Conservation (phyloP, 768 basidiomycete genomes). For the Russula ochroleuca region DNA sequence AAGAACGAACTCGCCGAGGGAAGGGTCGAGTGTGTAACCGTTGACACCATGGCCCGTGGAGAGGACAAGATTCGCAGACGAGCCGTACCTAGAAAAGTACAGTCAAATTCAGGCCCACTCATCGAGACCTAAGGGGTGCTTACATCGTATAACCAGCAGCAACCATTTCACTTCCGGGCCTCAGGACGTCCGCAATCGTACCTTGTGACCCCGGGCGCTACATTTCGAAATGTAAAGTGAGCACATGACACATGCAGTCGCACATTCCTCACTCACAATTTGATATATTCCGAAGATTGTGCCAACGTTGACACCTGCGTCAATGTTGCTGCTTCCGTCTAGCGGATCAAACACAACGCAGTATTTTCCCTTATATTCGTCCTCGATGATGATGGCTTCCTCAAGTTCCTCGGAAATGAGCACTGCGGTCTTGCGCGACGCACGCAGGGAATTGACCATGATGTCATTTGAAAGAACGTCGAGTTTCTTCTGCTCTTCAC, state of each 20-base stretch:
- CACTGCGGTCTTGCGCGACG: slow-evolving; percentile 95
- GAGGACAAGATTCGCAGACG: slow-evolving; percentile 93
- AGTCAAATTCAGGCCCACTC: not conserved
- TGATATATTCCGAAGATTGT: slow-evolving; percentile 98
- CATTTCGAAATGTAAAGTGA: slow-evolving; percentile 14
- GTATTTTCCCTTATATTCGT: slow-evolving; percentile 76
- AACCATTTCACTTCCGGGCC: slow-evolving; percentile 95
- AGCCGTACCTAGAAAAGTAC: slow-evolving; percentile 62
- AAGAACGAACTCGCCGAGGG: slow-evolving; percentile 96
- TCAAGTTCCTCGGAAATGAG: slow-evolving; percentile 96
- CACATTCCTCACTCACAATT: slow-evolving; percentile 63
- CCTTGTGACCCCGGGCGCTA: slow-evolving; percentile 76
- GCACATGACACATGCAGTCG: not conserved
- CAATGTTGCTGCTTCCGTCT: slow-evolving; percentile 97
- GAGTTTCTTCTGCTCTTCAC: slow-evolving; percentile 99
- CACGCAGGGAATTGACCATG: slow-evolving; percentile 95
- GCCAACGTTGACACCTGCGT: slow-evolving; percentile 98
- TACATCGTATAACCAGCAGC: slow-evolving; percentile 97
- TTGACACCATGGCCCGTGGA: slow-evolving; percentile 95
- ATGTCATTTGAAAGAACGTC: slow-evolving; percentile 98
- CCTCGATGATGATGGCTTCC: slow-evolving; percentile 86
- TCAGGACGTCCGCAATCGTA: slow-evolving; percentile 80
- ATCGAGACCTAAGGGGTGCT: slow-evolving; percentile 30
- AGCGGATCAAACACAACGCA: slow-evolving; percentile 99
- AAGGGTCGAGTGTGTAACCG: slow-evolving; percentile 94